Evolutionary conservation across 768 basidiomycete genomes (phyloP).

Genomic region (Pholiota conissans): DNA sequence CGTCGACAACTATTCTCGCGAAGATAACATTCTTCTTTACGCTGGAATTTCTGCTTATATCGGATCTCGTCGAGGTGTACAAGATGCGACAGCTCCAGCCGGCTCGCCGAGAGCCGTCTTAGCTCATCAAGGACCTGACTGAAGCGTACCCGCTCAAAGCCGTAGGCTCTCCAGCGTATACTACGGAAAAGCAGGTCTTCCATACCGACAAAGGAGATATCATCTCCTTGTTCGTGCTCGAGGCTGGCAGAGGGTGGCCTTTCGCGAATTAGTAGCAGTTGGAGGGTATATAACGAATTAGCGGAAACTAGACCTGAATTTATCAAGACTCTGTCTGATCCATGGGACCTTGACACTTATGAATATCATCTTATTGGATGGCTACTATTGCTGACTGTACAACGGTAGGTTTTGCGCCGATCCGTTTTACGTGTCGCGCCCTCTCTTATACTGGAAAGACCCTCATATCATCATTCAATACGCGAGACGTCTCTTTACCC

Average conservation of each 20-base stretch:
- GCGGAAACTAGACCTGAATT: conserved; percentile 48
- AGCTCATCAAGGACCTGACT: conserved; percentile 46
- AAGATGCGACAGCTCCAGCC: conserved; percentile 16
- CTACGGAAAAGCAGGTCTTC: conserved; percentile 50
- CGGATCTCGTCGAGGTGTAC: conserved; percentile 15
- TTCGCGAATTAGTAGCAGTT: conserved; percentile 43
- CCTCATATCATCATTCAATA: conserved; percentile 44
- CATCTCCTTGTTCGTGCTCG: conserved; percentile 41
- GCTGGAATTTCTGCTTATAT: conserved; percentile 32
- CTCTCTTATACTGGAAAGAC: conserved; percentile 40
- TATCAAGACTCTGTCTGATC: conserved; percentile 39
- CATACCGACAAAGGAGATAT: conserved; percentile 45
- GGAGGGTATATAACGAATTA: conserved; percentile 47
- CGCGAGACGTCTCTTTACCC: conserved; percentile 42
- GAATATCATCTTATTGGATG: conserved; percentile 2
- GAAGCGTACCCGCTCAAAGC: conserved; percentile 34
- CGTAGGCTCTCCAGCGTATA: conserved; percentile 44
- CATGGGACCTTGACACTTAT: conserved; percentile 41
- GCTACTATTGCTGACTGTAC: not conserved
- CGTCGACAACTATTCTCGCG: conserved; percentile 38
- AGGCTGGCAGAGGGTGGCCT: conserved; percentile 43
- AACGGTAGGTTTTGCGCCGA: conserved; percentile 34
- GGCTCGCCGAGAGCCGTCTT: conserved; percentile 29
- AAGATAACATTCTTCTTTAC: conserved; percentile 42
- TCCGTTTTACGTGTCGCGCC: conserved; percentile 36